Base-by-base conservation (phyloP, 495 filamentous ascomycete species). In the Echria macrotheca region DNA sequence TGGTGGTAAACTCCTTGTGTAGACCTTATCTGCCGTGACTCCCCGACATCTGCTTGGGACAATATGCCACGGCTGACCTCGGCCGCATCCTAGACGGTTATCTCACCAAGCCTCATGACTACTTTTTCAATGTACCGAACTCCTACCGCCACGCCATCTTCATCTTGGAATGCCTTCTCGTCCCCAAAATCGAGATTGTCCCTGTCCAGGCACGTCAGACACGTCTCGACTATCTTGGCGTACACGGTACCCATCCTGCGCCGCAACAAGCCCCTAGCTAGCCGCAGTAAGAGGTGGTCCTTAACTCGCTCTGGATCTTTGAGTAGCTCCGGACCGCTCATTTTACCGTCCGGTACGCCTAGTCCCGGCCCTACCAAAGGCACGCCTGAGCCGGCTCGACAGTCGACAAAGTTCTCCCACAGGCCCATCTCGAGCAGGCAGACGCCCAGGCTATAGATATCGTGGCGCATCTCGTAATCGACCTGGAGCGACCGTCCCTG, bases 371-470 rank as follows among this genome's bases (percentile, higher is more conserved):
- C 69, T n/a, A n/a, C n/a, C n/a, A n/a, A n/a, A n/a, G n/a, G n/a
- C n/a, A n/a, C n/a, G n/a, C n/a, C n/a, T n/a, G n/a, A n/a, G n/a
- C n/a, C n/a, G n/a, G n/a, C n/a, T n/a, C n/a, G n/a, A n/a, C n/a
- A n/a, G 28, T 17, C 28, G 9, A 73, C 58, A 46, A 83, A 75
- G 1, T 72, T 71, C 3, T 62, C 47, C 80, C 80, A 83, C 12
- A 85, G 47, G 0, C 78, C 81, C 26, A 86, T 67, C 60, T 86
- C 82, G 1, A 86, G 54, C 0, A 86, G 50, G 23, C 58, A 61
- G 8, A 61, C 61, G 17, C 61, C 61, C 25, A 64, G 39, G 35
- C 58, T 61, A 55, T 85, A 85, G 22, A 85, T 80, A 53, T 85
- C 81, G 59, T 84, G 78, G 50, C 80, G 76, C 77, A 82, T 83